These are phyloP conservation scores for Galerina sulciceps DNA, from an alignment of 768 basidiomycete species.

Conservation along the genomic window DNA sequence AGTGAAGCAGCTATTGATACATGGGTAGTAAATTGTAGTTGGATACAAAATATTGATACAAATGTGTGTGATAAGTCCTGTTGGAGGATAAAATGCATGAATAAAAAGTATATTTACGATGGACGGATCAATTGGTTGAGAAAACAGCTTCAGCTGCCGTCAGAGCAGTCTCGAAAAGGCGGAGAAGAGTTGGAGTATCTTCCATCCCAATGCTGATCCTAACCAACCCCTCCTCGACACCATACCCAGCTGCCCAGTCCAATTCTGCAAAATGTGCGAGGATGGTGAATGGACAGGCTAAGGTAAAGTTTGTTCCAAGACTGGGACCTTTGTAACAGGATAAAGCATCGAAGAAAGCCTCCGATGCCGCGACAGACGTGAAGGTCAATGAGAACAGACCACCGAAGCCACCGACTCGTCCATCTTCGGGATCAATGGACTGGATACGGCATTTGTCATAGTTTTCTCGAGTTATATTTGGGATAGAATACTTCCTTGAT, in stretches of 20 bases:
- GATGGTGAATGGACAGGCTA: constrained; percentile 92
- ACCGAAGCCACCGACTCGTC: constrained; percentile 66
- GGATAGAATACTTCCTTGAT: constrained; percentile 92
- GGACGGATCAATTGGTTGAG: too few species aligned
- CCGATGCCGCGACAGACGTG: constrained; percentile 64
- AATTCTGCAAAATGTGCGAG: constrained; percentile 89
- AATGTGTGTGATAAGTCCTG: constrained; percentile 23
- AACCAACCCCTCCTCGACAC: constrained; percentile 84
- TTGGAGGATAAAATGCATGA: constrained; percentile 20
- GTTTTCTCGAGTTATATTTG: constrained; percentile 74
- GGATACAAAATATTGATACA: constrained; percentile 40
- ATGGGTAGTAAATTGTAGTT: constrained; percentile 36
- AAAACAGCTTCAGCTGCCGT: constrained; percentile 65
- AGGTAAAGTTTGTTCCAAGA: constrained; percentile 94
- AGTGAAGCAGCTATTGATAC: neutral
- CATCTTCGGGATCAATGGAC: constrained; percentile 36
- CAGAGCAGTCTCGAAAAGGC: constrained; percentile 67
- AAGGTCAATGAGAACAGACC: constrained; percentile 91
- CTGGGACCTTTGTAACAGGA: constrained; percentile 89
- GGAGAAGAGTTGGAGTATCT: constrained; percentile 57
- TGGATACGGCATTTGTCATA: constrained; percentile 73
- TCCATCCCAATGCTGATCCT: constrained; percentile 94
- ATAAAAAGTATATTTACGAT: neutral
- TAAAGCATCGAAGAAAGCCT: constrained; percentile 85
- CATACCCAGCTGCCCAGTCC: constrained; percentile 89